Evolutionary conservation across 1,284 basidiomycete species (phyloP), one percentile per base, ranked within the genome.

Genomic region (Anthracocystis panici-leucophaei): DNA sequence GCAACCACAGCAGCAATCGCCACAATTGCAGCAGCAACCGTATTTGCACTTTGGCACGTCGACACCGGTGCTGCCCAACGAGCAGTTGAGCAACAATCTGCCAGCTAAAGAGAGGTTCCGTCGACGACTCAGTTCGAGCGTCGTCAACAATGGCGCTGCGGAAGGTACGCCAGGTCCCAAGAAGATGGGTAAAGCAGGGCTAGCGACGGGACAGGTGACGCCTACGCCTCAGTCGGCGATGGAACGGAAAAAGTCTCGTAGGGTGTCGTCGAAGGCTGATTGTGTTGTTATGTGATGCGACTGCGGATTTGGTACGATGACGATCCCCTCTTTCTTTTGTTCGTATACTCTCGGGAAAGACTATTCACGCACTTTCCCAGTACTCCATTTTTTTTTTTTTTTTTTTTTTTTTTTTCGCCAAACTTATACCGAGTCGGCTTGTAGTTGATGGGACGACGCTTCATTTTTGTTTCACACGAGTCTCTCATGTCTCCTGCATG

Each of bases 261-360:
- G 66, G 6, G 68, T 59, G 16, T 68, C 71, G 31, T 59, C 64
- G 45, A 78, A 72, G 61, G 45, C 65, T 16, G 75, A 77, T 48
- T 77, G 75, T 55, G 50, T 57, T 52, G 56, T 77, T 35, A 71
- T 74, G 71, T 77, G 61, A 76, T 12, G 53, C 25, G 12, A 27
- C n/a, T 5, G n/a, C 12, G 14, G 6, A 12, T 14, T 40, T 21
- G 20, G 23, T 40, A 41, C 45, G 42, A 56, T 29, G 20, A 29
- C 38, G 40, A 57, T 33, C 8, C 11, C 7, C 7, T 27, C 27
- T 27, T 29, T 33, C 16, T 16, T 29, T 14, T 16, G 14, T 23
- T 38, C 38, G 25, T 14, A 4, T 23, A 23, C 50, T 52, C 50
- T 52, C 35, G 50, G 21, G 35, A 20, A 23, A 25, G 18, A 38